phyloP scores from a whole-genome alignment of 2,329 filamentous ascomycete genomes.

The Pezicula neosporulosa region DNA sequence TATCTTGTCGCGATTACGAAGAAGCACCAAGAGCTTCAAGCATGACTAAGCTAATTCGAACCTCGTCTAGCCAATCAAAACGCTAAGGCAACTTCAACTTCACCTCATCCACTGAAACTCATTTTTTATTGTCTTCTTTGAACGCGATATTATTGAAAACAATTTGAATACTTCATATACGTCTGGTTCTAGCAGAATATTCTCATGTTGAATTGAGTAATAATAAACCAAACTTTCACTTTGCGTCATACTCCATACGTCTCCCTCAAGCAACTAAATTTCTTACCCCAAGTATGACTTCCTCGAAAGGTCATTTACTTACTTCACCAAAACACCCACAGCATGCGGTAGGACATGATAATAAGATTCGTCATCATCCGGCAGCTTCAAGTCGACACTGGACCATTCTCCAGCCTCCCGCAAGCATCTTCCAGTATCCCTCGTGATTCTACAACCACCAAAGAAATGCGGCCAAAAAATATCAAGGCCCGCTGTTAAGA shows the following conservation, averaged over 20 bases:
- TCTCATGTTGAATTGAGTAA: too few species aligned
- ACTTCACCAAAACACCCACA: conserved; percentile 23
- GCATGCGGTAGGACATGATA: conserved; percentile 24
- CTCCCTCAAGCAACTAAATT: too few species aligned
- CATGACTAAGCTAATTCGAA: background rate
- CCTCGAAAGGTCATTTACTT: background rate
- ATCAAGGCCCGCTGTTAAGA: conserved; percentile 15
- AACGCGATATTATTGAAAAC: too few species aligned
- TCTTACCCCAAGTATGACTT: background rate
- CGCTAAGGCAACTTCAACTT: too few species aligned
- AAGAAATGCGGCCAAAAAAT: conserved; percentile 24
- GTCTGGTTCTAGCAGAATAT: too few species aligned
- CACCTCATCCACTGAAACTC: too few species aligned
- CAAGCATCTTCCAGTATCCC: conserved; percentile 21
- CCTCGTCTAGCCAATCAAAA: too few species aligned
- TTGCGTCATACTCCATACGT: too few species aligned
- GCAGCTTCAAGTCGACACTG: conserved; percentile 21
- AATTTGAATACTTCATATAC: too few species aligned
- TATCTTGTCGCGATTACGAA: background rate
- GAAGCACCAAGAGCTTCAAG: background rate
- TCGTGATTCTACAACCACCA: conserved; percentile 23
- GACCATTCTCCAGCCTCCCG: conserved; percentile 21
- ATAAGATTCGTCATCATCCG: conserved; percentile 13
- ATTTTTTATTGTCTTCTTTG: too few species aligned
- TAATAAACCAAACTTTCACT: too few species aligned